Base-by-base conservation (phyloP, 305 asterid genomes). In the Plantago rigida region DNA sequence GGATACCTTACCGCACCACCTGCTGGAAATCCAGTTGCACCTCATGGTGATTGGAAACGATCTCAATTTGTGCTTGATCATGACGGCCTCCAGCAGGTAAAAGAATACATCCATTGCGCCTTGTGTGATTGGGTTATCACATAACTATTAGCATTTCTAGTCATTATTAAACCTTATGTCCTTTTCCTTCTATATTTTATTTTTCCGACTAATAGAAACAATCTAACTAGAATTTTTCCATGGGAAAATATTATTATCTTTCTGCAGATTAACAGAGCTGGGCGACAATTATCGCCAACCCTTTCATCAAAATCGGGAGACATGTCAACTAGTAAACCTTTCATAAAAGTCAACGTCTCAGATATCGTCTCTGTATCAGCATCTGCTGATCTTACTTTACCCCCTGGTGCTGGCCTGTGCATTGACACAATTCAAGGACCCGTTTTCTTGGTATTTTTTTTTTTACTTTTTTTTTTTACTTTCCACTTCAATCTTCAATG, bases 1-100 rank as follows among this genome's bases (percentile, higher is more conserved):
- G 99, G 99, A 65, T 89, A 89, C 75, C 73, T 92, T 51, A 85
- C 94, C 7, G 93, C 96, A 59, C 97, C 97, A 29, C 95, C 99
- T 45, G 82, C 79, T 15, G 99, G 97, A 73, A 83, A 73, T 75
- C 85, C 87, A 46, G 71, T 92, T 67, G 92, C 97, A 8, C 97
- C 97, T 65, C 99, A 92, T 77, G 74, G 85, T 76, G 97, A 92
- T 64, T 89, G 99, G 99, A 86, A 78, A 63, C 91, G 73, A 65
- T 75, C 92, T 63, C 86, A 84, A 52, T 89, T 92, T 79, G 87
- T 82, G 70, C 79, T 92, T 53, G 84, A 83, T 66, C 97, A 92
- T 15, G 99, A 92, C 74, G 94, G 81, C 22, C 91, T 92, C 71
- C 96, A 79, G 70, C 95, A 92, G 97, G 99, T 92, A 78, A 34